Evolutionary conservation across 352 stramenopile genomes (phyloP), one percentile per base, ranked within the genome.

Genomic region (Globisporangium carolinianum): DNA sequence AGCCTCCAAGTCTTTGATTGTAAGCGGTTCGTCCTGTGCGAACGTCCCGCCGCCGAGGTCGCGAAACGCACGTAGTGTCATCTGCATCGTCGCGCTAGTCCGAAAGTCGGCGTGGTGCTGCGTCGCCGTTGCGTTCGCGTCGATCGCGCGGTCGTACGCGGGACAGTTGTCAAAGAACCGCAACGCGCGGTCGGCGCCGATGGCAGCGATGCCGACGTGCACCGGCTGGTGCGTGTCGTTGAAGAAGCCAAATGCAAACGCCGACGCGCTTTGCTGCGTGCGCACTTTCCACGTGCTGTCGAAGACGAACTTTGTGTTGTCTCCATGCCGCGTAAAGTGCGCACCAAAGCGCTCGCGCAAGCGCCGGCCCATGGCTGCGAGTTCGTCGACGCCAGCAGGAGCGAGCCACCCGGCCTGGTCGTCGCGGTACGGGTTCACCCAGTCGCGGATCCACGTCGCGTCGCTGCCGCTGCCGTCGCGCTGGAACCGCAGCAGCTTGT

Each of bases 131-230:
- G 72, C 77, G 65, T 94, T 91, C 51, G 60, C 49, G 11, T 90
- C 78, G 57, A 94, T 80, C 14, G 61, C 56, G 5, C 45, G 51
- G 38, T 87, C 76, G 63, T 88, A 91, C 14, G 59, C 60, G 0
- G 75, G 79, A 24, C 84, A 94, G 64, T 94, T 94, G 61, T 91
- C 84, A 45, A 87, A 94, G 59, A 94, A 94, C 10, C 84, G 78
- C 55, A 94, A 68, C 52, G 78, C 63, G 63, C 82, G 57, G 60
- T 94, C 84, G 6, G 73, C 18, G 14, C 81, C 82, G 4, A 78
- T 72, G 5, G 79, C 62, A 5, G 70, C 66, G 4, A 68, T 69
- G 42, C 77, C 60, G 51, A 85, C 87, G 18, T 75, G 72, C 39
- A 94, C 73, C 1, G 77, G 76, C 57, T 90, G 74, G 17, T 77